Conservation (phyloP, 1,284 basidiomycete genomes). For the Apiotrichum montevideense region DNA sequence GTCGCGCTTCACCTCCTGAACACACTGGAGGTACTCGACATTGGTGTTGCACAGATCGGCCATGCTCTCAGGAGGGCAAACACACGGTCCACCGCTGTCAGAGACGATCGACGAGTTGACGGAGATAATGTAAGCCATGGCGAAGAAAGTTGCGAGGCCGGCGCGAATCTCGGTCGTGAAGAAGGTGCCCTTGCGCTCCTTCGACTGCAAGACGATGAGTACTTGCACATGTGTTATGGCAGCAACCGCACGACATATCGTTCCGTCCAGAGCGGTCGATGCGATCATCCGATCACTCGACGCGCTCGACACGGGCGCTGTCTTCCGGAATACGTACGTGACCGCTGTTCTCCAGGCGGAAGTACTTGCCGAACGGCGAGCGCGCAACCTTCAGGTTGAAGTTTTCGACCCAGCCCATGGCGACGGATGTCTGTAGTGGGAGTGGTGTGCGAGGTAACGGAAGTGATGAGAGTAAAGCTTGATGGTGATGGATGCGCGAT, state of each 20-base stretch:
- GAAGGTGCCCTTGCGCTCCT: constrained; percentile 65
- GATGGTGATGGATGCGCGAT: too few species aligned
- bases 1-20: constrained; percentile 62
- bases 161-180: constrained; percentile 78
- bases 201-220: constrained; percentile 37
- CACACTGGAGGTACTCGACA: constrained; percentile 59
- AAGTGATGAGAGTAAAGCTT: too few species aligned
- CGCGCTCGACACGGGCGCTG: background rate
- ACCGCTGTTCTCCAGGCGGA: constrained; percentile 75
- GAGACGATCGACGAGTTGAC: constrained; percentile 59
- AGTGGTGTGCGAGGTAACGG: too few species aligned
- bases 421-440: background rate
- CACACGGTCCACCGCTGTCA: constrained; percentile 73
- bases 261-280: background rate
- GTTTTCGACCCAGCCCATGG: constrained; percentile 12
- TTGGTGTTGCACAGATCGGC: constrained; percentile 52
- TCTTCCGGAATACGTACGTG: constrained; percentile 41
- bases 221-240: background rate
- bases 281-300: background rate
- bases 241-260: background rate
- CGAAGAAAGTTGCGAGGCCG: constrained; percentile 73
- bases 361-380: constrained; percentile 69
- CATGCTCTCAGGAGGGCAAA: constrained; percentile 51
- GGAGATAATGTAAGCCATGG: constrained; percentile 42
- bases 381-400: constrained; percentile 55